Percentiles rank a stretch among this genome's conserved stretches.
phyloP scores from a whole-genome alignment of 768 basidiomycete species.

The Termitomyces sp. region DNA sequence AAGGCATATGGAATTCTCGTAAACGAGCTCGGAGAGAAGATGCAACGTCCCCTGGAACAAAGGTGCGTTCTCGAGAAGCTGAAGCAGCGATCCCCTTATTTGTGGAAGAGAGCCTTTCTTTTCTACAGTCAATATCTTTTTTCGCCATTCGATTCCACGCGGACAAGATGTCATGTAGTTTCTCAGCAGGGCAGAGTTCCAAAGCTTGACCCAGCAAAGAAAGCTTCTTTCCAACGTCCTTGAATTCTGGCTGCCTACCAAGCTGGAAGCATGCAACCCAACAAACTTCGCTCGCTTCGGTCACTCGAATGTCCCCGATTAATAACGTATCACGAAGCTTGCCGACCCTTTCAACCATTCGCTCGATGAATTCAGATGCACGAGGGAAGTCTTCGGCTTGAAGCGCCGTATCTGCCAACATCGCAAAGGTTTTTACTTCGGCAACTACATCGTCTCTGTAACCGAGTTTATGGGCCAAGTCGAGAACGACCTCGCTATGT shows the following conservation, averaged over 20 bases:
- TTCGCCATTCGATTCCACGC: constrained; percentile 75
- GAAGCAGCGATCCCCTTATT: constrained; percentile 21
- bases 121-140: constrained; percentile 51
- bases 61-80: constrained; percentile 10
- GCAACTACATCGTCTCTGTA: constrained; percentile 68
- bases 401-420: constrained; percentile 87
- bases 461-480: constrained; percentile 86
- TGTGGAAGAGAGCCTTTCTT: constrained; percentile 30
- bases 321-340: constrained; percentile 33
- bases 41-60: constrained; percentile 29
- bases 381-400: constrained; percentile 74
- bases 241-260: constrained; percentile 75
- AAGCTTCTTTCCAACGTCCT: constrained; percentile 62
- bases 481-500: constrained; percentile 88
- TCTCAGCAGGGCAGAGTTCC: constrained; percentile 80
- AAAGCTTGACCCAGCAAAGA: constrained; percentile 74
- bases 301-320: constrained; percentile 33
- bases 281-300: constrained; percentile 73
- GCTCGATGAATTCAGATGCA: constrained; percentile 67
- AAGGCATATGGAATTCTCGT: constrained; percentile 63
- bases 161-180: constrained; percentile 69
- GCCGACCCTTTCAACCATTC: constrained; percentile 65
- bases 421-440: constrained; percentile 78
- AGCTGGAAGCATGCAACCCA: constrained; percentile 91
- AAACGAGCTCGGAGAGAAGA: constrained; percentile 58